Evolutionary conservation across 1,284 basidiomycete species (phyloP), one percentile per base, ranked within the genome.

Genomic region (Leccinum variabile): DNA sequence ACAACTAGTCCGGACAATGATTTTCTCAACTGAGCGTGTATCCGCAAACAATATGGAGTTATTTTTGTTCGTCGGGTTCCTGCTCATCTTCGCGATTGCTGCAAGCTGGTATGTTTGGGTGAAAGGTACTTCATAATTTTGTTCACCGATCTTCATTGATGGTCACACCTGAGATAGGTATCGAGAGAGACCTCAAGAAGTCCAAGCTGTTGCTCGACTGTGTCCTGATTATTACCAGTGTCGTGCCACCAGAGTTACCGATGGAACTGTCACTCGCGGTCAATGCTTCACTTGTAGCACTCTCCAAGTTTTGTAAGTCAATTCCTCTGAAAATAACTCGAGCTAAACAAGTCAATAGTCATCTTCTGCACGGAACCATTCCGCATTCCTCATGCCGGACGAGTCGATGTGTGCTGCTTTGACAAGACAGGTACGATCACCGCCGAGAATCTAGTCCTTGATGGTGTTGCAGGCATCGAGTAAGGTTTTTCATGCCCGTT

Each of bases 321-420:
- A 25, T 49, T 32, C n/a, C 28, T 32, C 53, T 56, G 28, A 25
- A 22, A 18, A 3, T 28, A 35, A 58, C 2, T 14, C 1, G 2
- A 25, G 11, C 61, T 64, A 33, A 67, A 62, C 37, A 30, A 5
- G 10, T 52, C 39, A 16, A 66, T 7, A 95, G 95, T 95, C 8
- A 98, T 98, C 65, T 98, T 96, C 80, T 98, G 95, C 75, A 98
- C 95, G 11, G 95, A 98, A 72, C 95, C 95, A 0, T 98, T 98
- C 86, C 87, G 96, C 30, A 98, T 98, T 68, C 95, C 96, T 0
- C 92, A 82, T 65, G 95, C 95, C 10, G 95, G 96, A 7, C 86
- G 93, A 33, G 94, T 98, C 6, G 95, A 98, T 68, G 91, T 98
- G 11, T 98, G 95, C 76, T 98, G 96, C 78, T 98, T 98, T 69